These are phyloP conservation scores for Camelina laxa DNA, from an alignment of 345 rosid genomes.

Conservation along the genomic window DNA sequence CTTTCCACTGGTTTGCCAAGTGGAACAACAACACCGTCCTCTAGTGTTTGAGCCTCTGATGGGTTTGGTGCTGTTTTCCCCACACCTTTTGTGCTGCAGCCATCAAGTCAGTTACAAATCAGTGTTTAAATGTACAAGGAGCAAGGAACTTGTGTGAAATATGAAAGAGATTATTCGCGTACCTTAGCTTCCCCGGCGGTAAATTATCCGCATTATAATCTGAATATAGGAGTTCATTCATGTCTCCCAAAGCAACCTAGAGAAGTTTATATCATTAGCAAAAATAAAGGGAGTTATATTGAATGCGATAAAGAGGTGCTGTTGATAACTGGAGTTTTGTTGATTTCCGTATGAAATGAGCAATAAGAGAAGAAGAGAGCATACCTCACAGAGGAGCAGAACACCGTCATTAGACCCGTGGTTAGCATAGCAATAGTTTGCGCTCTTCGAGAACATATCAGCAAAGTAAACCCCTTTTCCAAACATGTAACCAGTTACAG, in stretches of 20 bases:
- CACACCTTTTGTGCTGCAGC: slow-evolving; percentile 79
- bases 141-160: slow-evolving; percentile 22
- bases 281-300: slow-evolving; percentile 20
- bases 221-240: slow-evolving; percentile 67
- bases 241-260: slow-evolving; percentile 93
- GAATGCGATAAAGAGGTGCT: neutral
- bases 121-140: neutral
- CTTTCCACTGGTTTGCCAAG: slow-evolving; percentile 70
- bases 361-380: slow-evolving; percentile 4
- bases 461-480: slow-evolving; percentile 98
- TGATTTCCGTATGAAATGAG: neutral
- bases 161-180: slow-evolving; percentile 5
- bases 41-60: slow-evolving; percentile 59
- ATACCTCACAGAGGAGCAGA: slow-evolving; percentile 87
- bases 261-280: slow-evolving; percentile 20
- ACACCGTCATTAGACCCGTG: slow-evolving; percentile 59
- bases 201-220: slow-evolving; percentile 73
- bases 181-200: slow-evolving; percentile 89
- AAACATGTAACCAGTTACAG: slow-evolving; percentile 88
- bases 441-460: slow-evolving; percentile 98
- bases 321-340: slow-evolving; percentile 10
- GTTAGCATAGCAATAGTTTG: slow-evolving; percentile 79
- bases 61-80: slow-evolving; percentile 77
- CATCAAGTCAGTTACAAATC: slow-evolving; percentile 23
- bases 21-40: slow-evolving; percentile 74